Percentiles rank a stretch among this genome's conserved stretches.
These are phyloP conservation scores for Prunus mume DNA, from an alignment of 306 rosid genomes.

Conservation along the genomic window DNA sequence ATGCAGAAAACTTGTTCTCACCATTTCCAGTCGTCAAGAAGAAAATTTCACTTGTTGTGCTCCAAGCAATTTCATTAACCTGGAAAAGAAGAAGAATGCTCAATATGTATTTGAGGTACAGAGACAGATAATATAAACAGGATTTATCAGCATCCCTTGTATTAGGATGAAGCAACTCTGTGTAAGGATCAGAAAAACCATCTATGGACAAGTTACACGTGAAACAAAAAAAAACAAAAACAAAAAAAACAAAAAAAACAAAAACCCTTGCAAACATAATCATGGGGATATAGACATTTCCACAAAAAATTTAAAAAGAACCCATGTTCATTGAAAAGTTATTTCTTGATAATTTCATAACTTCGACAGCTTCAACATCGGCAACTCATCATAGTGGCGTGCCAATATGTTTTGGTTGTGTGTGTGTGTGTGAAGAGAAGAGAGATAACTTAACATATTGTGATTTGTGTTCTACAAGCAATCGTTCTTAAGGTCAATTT, in stretches of 20 bases:
- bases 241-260: too few relatives aligned
- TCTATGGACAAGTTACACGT: neutral
- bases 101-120: conserved; percentile 9
- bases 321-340: too few relatives aligned
- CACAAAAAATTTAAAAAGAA: neutral
- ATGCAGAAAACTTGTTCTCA: conserved; percentile 29
- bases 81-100: conserved; percentile 22
- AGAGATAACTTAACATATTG: neutral
- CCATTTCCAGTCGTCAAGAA: conserved; percentile 94
- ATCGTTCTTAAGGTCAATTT: neutral
- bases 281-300: neutral
- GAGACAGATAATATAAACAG: neutral
- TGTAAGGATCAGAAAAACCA: neutral
- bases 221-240: too few relatives aligned
- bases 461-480: neutral
- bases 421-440: neutral
- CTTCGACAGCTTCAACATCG: neutral
- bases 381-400: neutral
- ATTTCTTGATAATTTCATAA: neutral
- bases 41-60: conserved; percentile 90
- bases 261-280: neutral
- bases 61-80: conserved; percentile 99
- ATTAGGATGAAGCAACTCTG: conserved; percentile 14
- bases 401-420: conserved; percentile 2
- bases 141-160: neutral